Conservation (phyloP, 768 basidiomycete genomes). For the Sarcodon sp. region DNA sequence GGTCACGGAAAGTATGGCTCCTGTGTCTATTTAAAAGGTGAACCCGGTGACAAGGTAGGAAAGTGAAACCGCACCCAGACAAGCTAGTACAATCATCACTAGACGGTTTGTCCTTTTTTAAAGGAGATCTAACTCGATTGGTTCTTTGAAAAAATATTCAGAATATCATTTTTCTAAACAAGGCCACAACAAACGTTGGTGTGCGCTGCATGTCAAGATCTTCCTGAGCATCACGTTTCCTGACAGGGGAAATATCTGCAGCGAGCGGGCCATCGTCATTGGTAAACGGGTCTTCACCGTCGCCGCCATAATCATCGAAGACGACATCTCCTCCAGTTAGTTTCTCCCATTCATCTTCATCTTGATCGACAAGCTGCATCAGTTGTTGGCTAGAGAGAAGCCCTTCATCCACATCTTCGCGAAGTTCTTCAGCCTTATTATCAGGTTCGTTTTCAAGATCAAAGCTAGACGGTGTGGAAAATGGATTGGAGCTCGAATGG, state of each 20-base stretch:
- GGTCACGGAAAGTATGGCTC: too few relatives aligned
- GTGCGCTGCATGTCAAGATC: neutral
- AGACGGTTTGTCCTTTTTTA: too few relatives aligned
- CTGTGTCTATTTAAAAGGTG: too few relatives aligned
- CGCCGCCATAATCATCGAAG: constrained; percentile 15
- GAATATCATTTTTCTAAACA: neutral
- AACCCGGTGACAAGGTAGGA: too few relatives aligned
- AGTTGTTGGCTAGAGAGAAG: constrained; percentile 40
- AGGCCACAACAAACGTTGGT: neutral
- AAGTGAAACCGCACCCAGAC: too few relatives aligned
- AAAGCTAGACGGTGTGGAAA: constrained; percentile 4
- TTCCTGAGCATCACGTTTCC: neutral
- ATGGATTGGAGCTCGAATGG: constrained; percentile 9
- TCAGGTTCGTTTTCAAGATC: neutral
- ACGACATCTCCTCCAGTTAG: constrained; percentile 7
- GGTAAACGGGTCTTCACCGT: constrained; percentile 19
- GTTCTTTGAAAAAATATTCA: neutral
- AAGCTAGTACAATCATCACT: too few relatives aligned
- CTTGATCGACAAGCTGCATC: constrained; percentile 20
- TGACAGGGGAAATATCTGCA: constrained; percentile 2
- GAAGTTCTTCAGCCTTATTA: constrained; percentile 13
- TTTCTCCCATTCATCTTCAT: constrained; percentile 13
- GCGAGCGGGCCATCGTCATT: constrained; percentile 18
- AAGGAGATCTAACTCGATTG: neutral
- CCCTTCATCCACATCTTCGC: constrained; percentile 37